phyloP scores from a whole-genome alignment of 129 eudicot genomes.

The Deinandra increscens region DNA sequence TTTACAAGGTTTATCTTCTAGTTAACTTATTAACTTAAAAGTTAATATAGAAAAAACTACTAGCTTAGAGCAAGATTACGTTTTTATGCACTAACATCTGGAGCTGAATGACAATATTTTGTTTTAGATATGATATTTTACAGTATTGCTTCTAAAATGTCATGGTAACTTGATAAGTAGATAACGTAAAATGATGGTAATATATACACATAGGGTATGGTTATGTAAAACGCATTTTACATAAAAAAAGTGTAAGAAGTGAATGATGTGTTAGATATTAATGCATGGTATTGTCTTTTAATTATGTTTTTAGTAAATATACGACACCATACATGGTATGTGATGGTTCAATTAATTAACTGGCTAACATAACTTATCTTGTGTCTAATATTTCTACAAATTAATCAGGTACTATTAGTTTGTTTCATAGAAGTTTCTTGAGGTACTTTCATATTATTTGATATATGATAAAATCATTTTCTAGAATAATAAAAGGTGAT shows the following conservation, averaged over 20 bases:
- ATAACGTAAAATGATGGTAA: neutral
- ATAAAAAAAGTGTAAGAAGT: no score
- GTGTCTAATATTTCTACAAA: neutral
- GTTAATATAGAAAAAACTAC: neutral
- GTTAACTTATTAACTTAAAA: no score
- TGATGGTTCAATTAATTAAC: no score
- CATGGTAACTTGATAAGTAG: conserved; percentile 1
- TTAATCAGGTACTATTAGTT: neutral
- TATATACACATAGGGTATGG: no score
- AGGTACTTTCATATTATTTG: neutral
- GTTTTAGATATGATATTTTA: neutral
- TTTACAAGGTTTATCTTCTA: neutral
- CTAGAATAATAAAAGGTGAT: neutral
- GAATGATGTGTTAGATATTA: no score
- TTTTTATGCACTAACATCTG: neutral
- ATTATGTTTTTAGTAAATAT: no score
- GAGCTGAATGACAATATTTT: neutral
- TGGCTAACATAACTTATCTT: neutral
- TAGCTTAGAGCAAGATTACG: neutral
- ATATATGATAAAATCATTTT: neutral
- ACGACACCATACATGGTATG: no score
- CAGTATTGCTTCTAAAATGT: neutral
- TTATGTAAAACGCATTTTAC: no score
- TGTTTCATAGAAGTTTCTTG: neutral
- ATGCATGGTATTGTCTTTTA: no score